Evolutionary conservation across 2,329 filamentous ascomycete species (phyloP), one percentile per base, ranked within the genome.

Genomic region (Phaeomoniella chlamydospora): DNA sequence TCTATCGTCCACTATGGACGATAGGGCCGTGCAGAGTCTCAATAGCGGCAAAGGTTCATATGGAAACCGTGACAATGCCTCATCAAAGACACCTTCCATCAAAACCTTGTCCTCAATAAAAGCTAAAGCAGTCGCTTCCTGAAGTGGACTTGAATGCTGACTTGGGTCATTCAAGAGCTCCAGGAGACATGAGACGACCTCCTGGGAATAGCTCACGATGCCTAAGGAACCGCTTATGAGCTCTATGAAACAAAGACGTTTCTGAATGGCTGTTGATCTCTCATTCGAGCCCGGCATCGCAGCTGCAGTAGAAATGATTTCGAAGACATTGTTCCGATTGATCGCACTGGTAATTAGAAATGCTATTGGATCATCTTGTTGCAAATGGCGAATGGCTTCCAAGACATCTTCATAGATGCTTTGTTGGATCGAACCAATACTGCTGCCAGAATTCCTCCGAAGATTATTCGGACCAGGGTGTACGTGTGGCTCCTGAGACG

Each of bases 11-110:
- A 62, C 51, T 18, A 59, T 49, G 39, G 58, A 57, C 5, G 69
- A 70, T 12, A 93, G 59, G 29, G 70, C 72, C 37, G 75, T 76
- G 50, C 76, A 80, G 29, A 92, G 61, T 36, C 71, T 74, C 41
- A 92, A 59, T 47, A 94, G 84, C 1, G 87, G 85, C 2, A 77
- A 57, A 33, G 83, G 77, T 57, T 94, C 88, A 54, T 83, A 88
- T 0, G 88, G 88, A 51, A 86, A 94, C 37, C 88, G 77, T 41
- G 73, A 70, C 31, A 79, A 69, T 4, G 87, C 76, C 51, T 81
- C 72, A 34, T 72, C 64, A 18, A 93, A 73, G 42, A 80, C 56
- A 13, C 57, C 54, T 17, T 61, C 65, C 49, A 80, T 65, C 13
- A 85, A 56, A 4, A 64, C 49, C 14, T 64, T 54, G 43, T 82